Conservation (phyloP, 805 yeast genomes). For the Saccharomycopsis sp. region DNA sequence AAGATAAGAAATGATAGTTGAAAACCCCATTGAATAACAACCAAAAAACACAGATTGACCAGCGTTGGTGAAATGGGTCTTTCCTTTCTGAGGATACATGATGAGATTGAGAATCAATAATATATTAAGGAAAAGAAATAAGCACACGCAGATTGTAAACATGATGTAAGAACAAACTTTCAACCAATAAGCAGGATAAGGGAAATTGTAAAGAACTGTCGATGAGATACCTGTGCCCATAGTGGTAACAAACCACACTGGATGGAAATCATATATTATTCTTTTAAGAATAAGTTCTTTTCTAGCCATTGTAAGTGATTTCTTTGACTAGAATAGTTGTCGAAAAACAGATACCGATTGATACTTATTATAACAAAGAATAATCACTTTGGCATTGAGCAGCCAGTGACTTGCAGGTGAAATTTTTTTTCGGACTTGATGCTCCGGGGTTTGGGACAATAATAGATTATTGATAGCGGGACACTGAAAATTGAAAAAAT, state of each 20-base stretch:
- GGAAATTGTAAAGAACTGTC: slow-evolving; percentile 53
- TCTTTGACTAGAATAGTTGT: no score
- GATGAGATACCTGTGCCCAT: slow-evolving; percentile 84
- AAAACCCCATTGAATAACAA: slow-evolving; percentile 72
- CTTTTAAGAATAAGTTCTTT: slow-evolving; percentile 3
- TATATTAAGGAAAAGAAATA: slow-evolving; percentile 37
- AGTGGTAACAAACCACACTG: slow-evolving; percentile 54
- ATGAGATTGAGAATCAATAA: slow-evolving; percentile 37
- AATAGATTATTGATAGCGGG: no score
- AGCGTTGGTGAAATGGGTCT: slow-evolving; percentile 33
- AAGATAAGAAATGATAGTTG: slow-evolving; percentile 50
- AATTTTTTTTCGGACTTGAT: no score
- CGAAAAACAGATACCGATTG: no score
- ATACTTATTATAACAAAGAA: no score
- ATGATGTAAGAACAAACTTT: slow-evolving; percentile 48
- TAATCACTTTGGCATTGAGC: no score
- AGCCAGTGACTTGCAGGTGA: no score
- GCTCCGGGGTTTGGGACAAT: no score
- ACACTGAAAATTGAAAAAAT: no score
- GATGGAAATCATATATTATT: slow-evolving; percentile 18
- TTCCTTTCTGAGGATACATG: slow-evolving; percentile 28
- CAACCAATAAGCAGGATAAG: slow-evolving; percentile 58
- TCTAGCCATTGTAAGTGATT: neutral
- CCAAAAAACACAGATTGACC: slow-evolving; percentile 61
- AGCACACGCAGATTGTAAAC: slow-evolving; percentile 51